Evolutionary conservation across 306 rosid genomes (phyloP), one percentile per base, ranked within the genome.

Genomic region (Cicer pinnatifidum): DNA sequence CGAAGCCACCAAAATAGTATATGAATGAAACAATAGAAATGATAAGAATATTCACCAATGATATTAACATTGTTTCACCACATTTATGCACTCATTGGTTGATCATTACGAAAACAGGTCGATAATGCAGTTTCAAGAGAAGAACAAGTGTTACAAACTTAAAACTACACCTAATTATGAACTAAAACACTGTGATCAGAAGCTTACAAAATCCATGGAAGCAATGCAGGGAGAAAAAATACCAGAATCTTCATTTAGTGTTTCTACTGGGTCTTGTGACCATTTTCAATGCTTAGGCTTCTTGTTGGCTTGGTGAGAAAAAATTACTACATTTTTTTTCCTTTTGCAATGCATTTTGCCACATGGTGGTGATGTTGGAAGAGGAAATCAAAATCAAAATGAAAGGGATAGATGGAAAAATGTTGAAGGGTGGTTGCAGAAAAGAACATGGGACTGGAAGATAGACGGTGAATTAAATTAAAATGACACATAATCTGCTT

Each of bases 391-490:
- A 73, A 37, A 28, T 47, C 6, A 46, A 46, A 46, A 0, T 46
- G 72, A 54, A 9, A 20, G 8, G 40, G n/a, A 9, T 58, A 67
- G 74, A 48, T 63, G 54, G 19, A 48, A 51, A 19, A 51, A 19
- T 67, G 86, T 59, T 50, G 88, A 78, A 75, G 52, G 77, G 40
- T 57, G 63, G 50, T 84, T 67, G 70, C 75, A 43, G 71, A 51
- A 71, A 60, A 60, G 45, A 60, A 37, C 67, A 35, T 57, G 15
- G 4, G 40, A 57, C 3, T 23, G 19, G 19, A 37, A 60, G 67
- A 11, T 33, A 60, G 45, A 37, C 7, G 11, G 67, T 33, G 67
- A 82, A 78, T 75, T 89, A 78, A 92, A 92, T 84, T 28, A 71
- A 80, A 92, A 85, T 23, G 5, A 28, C 11, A 57, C 63, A 57